Evolutionary conservation across 2,329 filamentous ascomycete species (phyloP), one percentile per base, ranked within the genome.

Genomic region (Mycogone perniciosa): DNA sequence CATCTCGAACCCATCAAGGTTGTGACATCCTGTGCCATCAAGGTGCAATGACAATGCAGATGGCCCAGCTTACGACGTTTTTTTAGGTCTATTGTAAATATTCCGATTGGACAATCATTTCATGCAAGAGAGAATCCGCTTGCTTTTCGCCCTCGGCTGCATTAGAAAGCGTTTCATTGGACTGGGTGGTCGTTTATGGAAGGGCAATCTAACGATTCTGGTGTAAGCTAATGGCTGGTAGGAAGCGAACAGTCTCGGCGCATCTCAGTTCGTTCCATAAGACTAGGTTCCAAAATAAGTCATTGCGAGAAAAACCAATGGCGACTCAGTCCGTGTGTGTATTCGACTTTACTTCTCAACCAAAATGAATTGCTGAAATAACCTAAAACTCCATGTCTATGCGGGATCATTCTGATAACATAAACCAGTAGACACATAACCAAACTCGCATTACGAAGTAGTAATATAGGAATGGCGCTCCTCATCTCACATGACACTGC

Each of bases 401-500:
- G 35, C 35, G 35, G 33, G 49, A 34, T 41, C 34, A n/a, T 29
- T 35, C 31, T 20, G 20, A 38, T 9, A 38, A 9, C 7, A 42
- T 26, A 26, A 42, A 42, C 39, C 39, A 42, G 27, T 42, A 42
- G 10, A 27, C 27, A 29, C 27, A 20, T 20, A 29, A 10, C 6
- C 13, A 10, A 27, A 42, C 27, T 20, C 27, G 10, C 6, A 3
- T n/a, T 38, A 20, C 20, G 20, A 20, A 38, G n/a, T 38, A 20
- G 20, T 37, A 6, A 38, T 11, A 38, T 9, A n/a, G 35, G 20
- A 38, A 38, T 6, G 10, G 35, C 11, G 9, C n/a, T 31, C 38
- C 56, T 50, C 54, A 66, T 62, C 42, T 47, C 38, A 83, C 80
- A 83, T 82, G 4, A 82, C 62, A 31, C 51, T 68, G 60, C 80